Percentiles rank a stretch among this genome's conserved stretches.
phyloP scores from a whole-genome alignment of 257 asterid species.

The Echium plantagineum region DNA sequence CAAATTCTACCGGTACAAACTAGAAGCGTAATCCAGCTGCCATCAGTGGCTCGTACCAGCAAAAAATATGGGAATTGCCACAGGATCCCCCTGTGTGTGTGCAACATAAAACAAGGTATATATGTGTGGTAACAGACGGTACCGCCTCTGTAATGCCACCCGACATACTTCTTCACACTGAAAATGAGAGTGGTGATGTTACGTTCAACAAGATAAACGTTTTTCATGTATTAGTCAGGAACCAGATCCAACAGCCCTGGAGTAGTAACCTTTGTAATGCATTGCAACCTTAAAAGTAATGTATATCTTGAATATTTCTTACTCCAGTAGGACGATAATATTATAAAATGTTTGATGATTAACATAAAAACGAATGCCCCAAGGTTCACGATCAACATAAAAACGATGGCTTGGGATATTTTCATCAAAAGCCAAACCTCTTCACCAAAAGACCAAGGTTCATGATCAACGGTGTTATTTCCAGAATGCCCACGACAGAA shows the following conservation, averaged over 20 bases:
- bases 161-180: conserved; percentile 98
- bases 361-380: not conserved
- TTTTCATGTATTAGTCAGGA: not conserved
- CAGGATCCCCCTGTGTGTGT: conserved; percentile 75
- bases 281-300: not conserved
- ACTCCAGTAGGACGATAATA: too few relatives aligned
- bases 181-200: conserved; percentile 2
- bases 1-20: not conserved
- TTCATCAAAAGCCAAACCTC: conserved; percentile 49
- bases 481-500: conserved; percentile 97
- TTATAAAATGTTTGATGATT: too few relatives aligned
- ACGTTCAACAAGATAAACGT: too few relatives aligned
- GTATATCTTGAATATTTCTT: not conserved
- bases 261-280: too few relatives aligned
- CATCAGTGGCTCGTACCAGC: conserved; percentile 37
- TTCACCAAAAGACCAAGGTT: conserved; percentile 96
- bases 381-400: too few relatives aligned
- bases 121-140: conserved; percentile 78
- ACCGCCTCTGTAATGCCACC: conserved; percentile 75
- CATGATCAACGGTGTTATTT: conserved; percentile 62
- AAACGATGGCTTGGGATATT: too few relatives aligned
- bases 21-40: not conserved
- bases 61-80: conserved; percentile 73
- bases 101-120: conserved; percentile 85
- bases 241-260: not conserved